Evolutionary conservation across 805 yeast genomes (phyloP).

Genomic region (Brettanomyces naardenensis): DNA sequence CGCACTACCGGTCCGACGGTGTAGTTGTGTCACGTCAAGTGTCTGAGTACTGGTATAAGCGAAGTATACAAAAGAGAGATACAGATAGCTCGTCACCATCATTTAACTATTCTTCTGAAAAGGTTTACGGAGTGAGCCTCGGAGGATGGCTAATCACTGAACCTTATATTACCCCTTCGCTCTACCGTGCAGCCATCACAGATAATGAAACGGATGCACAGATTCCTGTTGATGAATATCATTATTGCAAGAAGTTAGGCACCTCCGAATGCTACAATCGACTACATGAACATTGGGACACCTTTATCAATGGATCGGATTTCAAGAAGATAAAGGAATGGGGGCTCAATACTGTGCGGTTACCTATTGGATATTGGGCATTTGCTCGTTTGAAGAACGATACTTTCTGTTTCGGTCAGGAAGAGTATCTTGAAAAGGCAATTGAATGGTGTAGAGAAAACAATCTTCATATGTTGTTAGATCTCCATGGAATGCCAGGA

Average conservation of each 20-base stretch:
- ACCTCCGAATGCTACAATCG: constrained; percentile 41
- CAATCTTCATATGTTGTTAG: constrained; percentile 77
- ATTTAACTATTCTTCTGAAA: constrained; percentile 17
- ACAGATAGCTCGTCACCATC: constrained; percentile 4
- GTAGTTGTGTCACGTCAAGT: constrained; percentile 1
- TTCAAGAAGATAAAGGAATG: constrained; percentile 46
- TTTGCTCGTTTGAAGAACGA: constrained; percentile 53
- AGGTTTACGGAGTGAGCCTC: constrained; percentile 39
- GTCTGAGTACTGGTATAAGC: background rate
- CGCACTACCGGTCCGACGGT: no score
- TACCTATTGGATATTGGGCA: constrained; percentile 97
- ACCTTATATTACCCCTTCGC: constrained; percentile 62
- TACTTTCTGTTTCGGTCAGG: constrained; percentile 85
- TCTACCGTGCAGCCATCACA: constrained; percentile 32
- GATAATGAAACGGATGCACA: constrained; percentile 19
- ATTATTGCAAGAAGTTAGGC: constrained; percentile 55
- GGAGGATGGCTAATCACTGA: constrained; percentile 74
- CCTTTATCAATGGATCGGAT: constrained; percentile 71
- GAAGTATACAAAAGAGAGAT: constrained; percentile 4
- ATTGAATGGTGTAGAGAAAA: constrained; percentile 62
- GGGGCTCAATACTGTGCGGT: constrained; percentile 80
- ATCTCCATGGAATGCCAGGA: constrained; percentile 94
- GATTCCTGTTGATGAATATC: constrained; percentile 80
- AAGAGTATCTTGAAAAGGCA: constrained; percentile 63
- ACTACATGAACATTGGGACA: constrained; percentile 65